Base-by-base conservation (phyloP, 2,329 filamentous ascomycete species). In the Clarireedia paspali region DNA sequence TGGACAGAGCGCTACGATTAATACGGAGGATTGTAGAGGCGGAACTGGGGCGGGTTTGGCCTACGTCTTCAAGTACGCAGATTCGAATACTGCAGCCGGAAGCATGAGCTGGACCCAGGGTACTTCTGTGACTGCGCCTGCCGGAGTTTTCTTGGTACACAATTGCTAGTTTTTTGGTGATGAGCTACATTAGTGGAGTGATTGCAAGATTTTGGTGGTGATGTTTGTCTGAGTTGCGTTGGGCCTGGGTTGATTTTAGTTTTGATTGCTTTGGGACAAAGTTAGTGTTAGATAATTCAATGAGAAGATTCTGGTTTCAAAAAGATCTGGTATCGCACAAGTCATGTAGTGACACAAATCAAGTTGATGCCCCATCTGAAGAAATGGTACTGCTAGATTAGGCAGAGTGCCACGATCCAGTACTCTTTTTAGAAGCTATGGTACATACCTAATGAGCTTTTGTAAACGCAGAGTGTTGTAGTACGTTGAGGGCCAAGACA, bases 91-190 rank as follows among this genome's bases (percentile, higher is more conserved):
- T 23, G 39, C n/a, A 14, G 36, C 45, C 7, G 51, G 40, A 17
- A 53, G 48, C 46, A 54, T 62, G 10, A 42, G 48, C 5, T 60
- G 59, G 45, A 51, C n/a, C 5, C 49, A 62, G n/a, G 56, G 56
- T 50, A 23, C 55, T 27, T 55, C 57, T 50, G 38, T n/a, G 27
- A 46, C 45, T 10, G 58, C 56, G 10, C 27, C 49, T 42, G 34
- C 23, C 14, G 58, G 58, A 3, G 53, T 60, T 30, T 62, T 59
- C 52, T 56, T 62, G 49, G 57, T 45, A 10, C 57, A 60, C 51
- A 54, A 56, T 44, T 62, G 58, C 47, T 62, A 58, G n/a, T 10
- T 47, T 17, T 12, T 15, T 7, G 39, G 36, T 10, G 30, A 10
- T 1, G 49, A 1, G 39, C n/a, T 34, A 12, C 30, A 34, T 14